Percentiles rank a stretch among this genome's conserved stretches.
Evolutionary conservation across 331 rosid species (phyloP).

Genomic region (Prunus yedoensis): DNA sequence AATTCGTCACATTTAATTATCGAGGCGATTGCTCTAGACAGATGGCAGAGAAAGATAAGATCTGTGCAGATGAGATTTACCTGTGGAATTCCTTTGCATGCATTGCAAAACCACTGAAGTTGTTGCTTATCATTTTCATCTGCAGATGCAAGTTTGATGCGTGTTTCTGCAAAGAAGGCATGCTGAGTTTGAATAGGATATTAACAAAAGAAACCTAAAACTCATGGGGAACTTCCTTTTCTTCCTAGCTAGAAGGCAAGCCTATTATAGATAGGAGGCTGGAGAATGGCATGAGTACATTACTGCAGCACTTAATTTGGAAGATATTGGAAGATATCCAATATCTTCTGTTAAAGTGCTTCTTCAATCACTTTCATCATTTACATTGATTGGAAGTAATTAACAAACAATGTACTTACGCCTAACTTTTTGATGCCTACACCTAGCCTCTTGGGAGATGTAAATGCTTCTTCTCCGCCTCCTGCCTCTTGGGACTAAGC

Average conservation of each 20-base stretch:
- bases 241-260: conserved; percentile 17
- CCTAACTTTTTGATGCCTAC: conserved; percentile 34
- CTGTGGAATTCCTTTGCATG: conserved; percentile 98
- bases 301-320: not conserved
- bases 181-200: conserved; percentile 18
- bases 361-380: conserved; percentile 15
- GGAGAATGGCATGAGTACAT: conserved; percentile 20
- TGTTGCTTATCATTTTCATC: conserved; percentile 72
- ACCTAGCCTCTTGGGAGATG: conserved; percentile 17
- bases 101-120: conserved; percentile 79
- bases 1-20: not conserved
- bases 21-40: not conserved
- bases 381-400: conserved; percentile 1
- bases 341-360: conserved; percentile 5
- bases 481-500: conserved; percentile 36
- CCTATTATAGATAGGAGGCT: conserved; percentile 14
- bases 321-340: not conserved
- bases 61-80: conserved; percentile 34
- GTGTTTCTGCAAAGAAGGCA: conserved; percentile 58
- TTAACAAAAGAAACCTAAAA: conserved; percentile 9
- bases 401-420: conserved; percentile 35
- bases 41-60: conserved; percentile 16
- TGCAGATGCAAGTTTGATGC: conserved; percentile 80
- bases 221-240: conserved; percentile 10
- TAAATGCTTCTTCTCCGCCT: conserved; percentile 2